Evolutionary conservation across 306 rosid species (phyloP).

Genomic region (Vigna hirtella): DNA sequence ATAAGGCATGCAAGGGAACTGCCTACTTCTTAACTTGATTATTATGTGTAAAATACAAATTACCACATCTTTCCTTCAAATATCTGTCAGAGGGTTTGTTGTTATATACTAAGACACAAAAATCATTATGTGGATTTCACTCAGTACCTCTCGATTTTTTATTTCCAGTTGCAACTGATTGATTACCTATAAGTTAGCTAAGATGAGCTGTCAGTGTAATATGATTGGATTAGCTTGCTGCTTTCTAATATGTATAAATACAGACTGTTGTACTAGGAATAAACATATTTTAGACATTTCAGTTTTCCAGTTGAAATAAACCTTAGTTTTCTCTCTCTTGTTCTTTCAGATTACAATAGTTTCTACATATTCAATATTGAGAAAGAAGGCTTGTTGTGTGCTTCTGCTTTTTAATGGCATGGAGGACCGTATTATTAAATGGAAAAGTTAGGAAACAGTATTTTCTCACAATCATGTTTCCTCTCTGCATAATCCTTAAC

Average conservation of each 20-base stretch:
- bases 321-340: not conserved
- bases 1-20: not conserved
- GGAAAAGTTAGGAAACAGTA: not conserved
- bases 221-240: not conserved
- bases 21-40: not conserved
- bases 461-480: not conserved
- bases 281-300: not conserved
- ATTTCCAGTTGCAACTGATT: not conserved
- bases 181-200: not conserved
- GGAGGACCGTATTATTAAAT: not conserved
- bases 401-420: not conserved
- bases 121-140: not conserved
- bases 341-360: not conserved
- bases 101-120: not conserved
- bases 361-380: not conserved
- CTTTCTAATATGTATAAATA: too few relatives aligned
- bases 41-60: not conserved
- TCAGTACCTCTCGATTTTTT: not conserved
- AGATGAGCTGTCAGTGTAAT: not conserved
- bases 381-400: not conserved
- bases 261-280: not conserved
- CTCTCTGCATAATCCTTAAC: not conserved
- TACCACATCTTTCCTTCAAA: not conserved
- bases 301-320: not conserved
- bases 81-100: not conserved